These are phyloP conservation scores for Phlegmacium glaucopus DNA, from an alignment of 768 basidiomycete species.

Conservation along the genomic window DNA sequence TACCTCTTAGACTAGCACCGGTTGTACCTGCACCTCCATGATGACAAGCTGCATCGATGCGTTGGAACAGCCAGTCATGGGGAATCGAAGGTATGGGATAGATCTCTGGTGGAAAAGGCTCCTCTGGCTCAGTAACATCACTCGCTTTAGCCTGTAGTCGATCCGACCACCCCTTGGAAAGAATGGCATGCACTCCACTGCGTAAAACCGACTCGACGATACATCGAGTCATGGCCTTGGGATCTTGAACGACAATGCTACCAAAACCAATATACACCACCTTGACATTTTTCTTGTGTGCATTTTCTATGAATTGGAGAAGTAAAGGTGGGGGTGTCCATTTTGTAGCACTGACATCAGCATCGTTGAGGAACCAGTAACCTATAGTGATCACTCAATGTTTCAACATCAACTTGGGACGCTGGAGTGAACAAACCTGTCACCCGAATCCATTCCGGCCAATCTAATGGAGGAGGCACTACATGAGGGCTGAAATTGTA, in stretches of 20 bases:
- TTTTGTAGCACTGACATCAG: constrained; percentile 83
- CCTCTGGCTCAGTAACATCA: constrained; percentile 60
- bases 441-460: constrained; percentile 98
- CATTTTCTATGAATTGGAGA: constrained; percentile 76
- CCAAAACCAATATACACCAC: constrained; percentile 98
- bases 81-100: constrained; percentile 84
- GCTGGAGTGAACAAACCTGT: constrained; percentile 51
- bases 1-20: constrained; percentile 90
- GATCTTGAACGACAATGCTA: constrained; percentile 95
- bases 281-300: constrained; percentile 75
- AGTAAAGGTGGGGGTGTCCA: constrained; percentile 86
- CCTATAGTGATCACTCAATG: constrained; percentile 44
- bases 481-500: constrained; percentile 94
- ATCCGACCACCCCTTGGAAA: constrained; percentile 99
- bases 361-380: constrained; percentile 96
- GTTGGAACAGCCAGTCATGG: constrained; percentile 93
- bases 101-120: constrained; percentile 74
- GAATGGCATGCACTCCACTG: constrained; percentile 87
- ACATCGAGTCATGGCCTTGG: constrained; percentile 85
- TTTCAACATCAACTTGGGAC: background rate
- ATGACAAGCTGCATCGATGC: constrained; percentile 96
- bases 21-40: constrained; percentile 98
- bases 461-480: constrained; percentile 93
- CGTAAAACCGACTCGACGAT: constrained; percentile 85
- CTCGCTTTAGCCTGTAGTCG: constrained; percentile 66